These are phyloP conservation scores for Coemansia nantahalensis DNA, from an alignment of 192 early-diverging fungal species.

Conservation along the genomic window DNA sequence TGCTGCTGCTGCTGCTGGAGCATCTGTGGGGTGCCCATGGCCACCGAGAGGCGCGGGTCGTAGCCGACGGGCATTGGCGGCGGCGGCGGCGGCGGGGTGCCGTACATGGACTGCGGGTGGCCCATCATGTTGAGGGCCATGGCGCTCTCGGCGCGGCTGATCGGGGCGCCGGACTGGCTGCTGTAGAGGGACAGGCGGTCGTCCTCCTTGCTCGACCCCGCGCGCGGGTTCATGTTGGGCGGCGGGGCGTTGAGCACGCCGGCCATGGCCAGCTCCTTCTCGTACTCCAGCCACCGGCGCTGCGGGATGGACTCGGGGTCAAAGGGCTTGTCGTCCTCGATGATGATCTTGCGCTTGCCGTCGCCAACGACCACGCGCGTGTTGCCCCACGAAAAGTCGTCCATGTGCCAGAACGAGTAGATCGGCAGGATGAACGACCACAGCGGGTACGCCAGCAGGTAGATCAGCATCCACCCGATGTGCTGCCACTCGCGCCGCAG, in stretches of 20 bases:
- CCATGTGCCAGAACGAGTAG: constrained; percentile 99
- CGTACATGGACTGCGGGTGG: constrained; percentile 35
- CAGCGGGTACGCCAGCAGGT: constrained; percentile 83
- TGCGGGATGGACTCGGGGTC: constrained; percentile 84
- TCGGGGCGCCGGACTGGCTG: constrained; percentile 29
- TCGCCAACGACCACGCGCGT: constrained; percentile 81
- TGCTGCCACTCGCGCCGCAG: constrained; percentile 76
- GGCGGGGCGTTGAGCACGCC: constrained; percentile 38
- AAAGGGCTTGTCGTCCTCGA: constrained; percentile 75
- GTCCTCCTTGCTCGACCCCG: constrained; percentile 29
- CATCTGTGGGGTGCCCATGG: constrained; percentile 44
- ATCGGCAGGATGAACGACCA: constrained; percentile 90
- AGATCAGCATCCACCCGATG: constrained; percentile 82
- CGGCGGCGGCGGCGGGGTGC: constrained; percentile 4
- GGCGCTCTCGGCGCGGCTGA: constrained; percentile 40
- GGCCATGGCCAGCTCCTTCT: constrained; percentile 67
- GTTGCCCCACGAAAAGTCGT: constrained; percentile 98
- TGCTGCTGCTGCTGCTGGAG: constrained; percentile 40
- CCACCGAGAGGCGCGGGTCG: constrained; percentile 39
- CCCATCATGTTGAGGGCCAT: constrained; percentile 23
- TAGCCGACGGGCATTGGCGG: not conserved
- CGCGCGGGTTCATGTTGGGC: constrained; percentile 39
- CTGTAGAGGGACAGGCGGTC: constrained; percentile 30
- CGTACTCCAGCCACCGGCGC: constrained; percentile 86
- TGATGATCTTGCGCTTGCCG: constrained; percentile 62